Base-by-base conservation (phyloP, 2,329 filamentous ascomycete genomes). In the Calonectria crousiana region DNA sequence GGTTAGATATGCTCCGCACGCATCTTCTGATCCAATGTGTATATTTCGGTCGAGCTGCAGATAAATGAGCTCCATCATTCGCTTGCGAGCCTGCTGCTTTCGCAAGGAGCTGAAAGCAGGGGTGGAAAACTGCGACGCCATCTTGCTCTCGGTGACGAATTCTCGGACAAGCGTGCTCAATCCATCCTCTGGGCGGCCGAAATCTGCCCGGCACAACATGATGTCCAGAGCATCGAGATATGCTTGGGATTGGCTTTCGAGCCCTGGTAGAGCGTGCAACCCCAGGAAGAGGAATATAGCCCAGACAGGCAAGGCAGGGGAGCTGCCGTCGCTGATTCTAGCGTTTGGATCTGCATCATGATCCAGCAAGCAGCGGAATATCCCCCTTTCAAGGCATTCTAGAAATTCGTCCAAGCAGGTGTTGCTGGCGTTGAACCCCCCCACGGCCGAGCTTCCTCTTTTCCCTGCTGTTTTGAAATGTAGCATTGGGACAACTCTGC, bases 1-100 rank as follows among this genome's bases (percentile, higher is more conserved):
- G 41, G 60, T 49, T 26, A 30, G 16, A 23, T 34, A 49, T 34
- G 26, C 28, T 34, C 3, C 60, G 5, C n/a, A 34, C 8, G 30
- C 9, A 30, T 28, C 23, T 8, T 34, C 41, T 23, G 26, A 28
- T 5, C 30, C 41, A 3, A 32, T 9, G 18, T 18, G 47, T 49
- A 49, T 49, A 4, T 47, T 65, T 32, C 38, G 60, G 30, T 65
- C 60, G 28, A 65, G 41, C 20, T 65, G 38, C 20, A 65, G 60
- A 6, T 23, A 34, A 6, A 65, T 65, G 30, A 65, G 60, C 18
- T 65, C 60, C 60, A 65, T 65, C 60, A 65, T 65, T 65, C 60
- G 60, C 41, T 65, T 65, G 26, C 60, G 60, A 32, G 60, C 60
- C n/a, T 65, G 60, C 28, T 65, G 60, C 60, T 65, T 65, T 49